Conservation (phyloP, 129 eudicot genomes). For the Flaveria bidentis region DNA sequence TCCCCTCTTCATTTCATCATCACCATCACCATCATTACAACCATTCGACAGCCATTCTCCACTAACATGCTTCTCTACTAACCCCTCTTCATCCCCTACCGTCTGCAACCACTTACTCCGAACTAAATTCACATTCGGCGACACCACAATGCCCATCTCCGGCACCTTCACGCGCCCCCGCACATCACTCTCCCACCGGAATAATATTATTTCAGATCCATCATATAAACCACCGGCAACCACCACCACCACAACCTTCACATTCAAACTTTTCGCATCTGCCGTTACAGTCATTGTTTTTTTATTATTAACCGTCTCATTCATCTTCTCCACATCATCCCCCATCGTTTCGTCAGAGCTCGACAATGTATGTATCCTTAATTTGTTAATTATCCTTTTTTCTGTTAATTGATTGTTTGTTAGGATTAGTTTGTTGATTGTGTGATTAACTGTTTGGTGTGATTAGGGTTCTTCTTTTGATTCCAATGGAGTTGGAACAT, state of each 20-base stretch:
- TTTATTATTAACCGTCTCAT: neutral
- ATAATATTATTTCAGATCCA: neutral
- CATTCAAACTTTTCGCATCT: conserved; percentile 44
- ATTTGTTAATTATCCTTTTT: neutral
- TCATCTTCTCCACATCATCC: conserved; percentile 3
- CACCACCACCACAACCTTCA: neutral
- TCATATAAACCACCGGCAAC: conserved; percentile 20
- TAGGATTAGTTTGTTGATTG: neutral
- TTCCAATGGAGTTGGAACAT: conserved; percentile 38
- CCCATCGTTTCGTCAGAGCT: neutral
- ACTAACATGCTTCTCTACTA: conserved; percentile 5
- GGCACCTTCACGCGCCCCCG: conserved; percentile 28
- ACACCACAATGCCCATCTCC: conserved; percentile 34
- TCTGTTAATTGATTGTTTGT: neutral
- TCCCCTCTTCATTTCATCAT: neutral
- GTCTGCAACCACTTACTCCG: neutral
- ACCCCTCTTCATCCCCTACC: neutral
- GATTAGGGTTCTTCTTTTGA: conserved; percentile 42
- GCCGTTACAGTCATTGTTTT: neutral
- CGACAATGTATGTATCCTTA: neutral
- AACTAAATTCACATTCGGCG: neutral
- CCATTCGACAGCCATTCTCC: conserved; percentile 36
- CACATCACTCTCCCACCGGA: conserved; percentile 19
- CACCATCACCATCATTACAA: conserved; percentile 13
- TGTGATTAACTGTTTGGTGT: neutral